Percentiles rank a stretch among this genome's conserved stretches.
phyloP scores from a whole-genome alignment of 345 rosid species.

The Chamaenerion angustifolium region DNA sequence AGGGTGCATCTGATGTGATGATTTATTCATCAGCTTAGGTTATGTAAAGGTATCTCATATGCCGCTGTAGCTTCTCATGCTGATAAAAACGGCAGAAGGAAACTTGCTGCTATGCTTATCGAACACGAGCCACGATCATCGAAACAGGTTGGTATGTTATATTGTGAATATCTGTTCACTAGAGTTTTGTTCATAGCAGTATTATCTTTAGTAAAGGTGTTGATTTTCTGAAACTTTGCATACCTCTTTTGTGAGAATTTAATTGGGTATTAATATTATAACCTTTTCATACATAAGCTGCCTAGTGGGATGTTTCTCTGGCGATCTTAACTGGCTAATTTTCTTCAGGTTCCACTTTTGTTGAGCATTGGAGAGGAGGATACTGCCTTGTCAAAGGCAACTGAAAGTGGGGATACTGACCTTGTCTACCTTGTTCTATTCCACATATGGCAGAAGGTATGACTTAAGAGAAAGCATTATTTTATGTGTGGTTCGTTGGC shows the following conservation, averaged over 20 bases:
- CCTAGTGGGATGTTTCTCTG: too few species aligned
- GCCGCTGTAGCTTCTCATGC: constrained; percentile 99
- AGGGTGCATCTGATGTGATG: constrained; percentile 11
- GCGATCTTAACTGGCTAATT: constrained; percentile 2
- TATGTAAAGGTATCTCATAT: constrained; percentile 86
- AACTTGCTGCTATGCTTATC: constrained; percentile 93
- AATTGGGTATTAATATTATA: too few species aligned
- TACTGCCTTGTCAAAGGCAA: constrained; percentile 79
- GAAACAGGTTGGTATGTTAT: constrained; percentile 42
- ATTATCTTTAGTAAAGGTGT: too few species aligned
- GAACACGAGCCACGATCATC: constrained; percentile 94
- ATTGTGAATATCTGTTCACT: constrained; percentile 3
- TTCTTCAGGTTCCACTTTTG: constrained; percentile 71
- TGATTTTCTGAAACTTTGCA: too few species aligned
- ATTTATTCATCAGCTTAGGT: constrained; percentile 54
- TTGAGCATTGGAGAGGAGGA: constrained; percentile 96
- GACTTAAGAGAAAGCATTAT: too few species aligned
- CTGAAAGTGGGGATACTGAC: constrained; percentile 93
- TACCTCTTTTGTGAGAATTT: too few species aligned
- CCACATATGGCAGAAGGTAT: constrained; percentile 95
- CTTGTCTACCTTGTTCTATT: constrained; percentile 89
- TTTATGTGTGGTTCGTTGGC: too few species aligned
- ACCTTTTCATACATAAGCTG: too few species aligned
- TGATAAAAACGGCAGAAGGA: constrained; percentile 79
- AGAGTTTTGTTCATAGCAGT: not conserved